These are phyloP conservation scores for Sphagnurus paluster DNA, from an alignment of 1,284 basidiomycete species.

Conservation along the genomic window DNA sequence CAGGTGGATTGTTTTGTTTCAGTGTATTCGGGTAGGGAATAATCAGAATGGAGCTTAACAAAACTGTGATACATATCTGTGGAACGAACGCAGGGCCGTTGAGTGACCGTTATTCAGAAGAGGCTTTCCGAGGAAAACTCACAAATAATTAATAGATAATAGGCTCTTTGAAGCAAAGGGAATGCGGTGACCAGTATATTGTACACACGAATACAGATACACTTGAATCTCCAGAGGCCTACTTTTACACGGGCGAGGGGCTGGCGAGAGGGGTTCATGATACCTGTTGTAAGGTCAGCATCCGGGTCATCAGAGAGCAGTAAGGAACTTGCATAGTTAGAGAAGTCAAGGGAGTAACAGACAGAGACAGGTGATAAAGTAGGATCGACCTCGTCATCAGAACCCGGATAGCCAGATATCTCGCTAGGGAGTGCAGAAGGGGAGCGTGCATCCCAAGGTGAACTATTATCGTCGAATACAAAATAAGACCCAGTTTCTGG, in stretches of 20 bases:
- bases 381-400: slow-evolving; percentile 20
- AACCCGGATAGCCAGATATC: slow-evolving; percentile 13
- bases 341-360: slow-evolving; percentile 25
- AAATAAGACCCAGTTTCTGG: slow-evolving; percentile 28
- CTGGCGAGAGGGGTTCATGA: slow-evolving; percentile 7
- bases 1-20: neutral
- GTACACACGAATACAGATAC: slow-evolving; percentile 17
- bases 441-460: slow-evolving; percentile 27
- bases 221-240: slow-evolving; percentile 1
- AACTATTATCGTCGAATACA: slow-evolving; percentile 23
- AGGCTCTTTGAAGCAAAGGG: slow-evolving; percentile 2
- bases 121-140: slow-evolving; percentile 11
- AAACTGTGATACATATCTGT: slow-evolving; percentile 19
- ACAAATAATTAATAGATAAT: slow-evolving; percentile 13
- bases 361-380: slow-evolving; percentile 22
- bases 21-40: slow-evolving; percentile 11
- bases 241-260: slow-evolving; percentile 7
- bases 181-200: slow-evolving; percentile 10
- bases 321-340: slow-evolving; percentile 30
- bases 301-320: neutral
- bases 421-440: slow-evolving; percentile 21
- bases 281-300: slow-evolving; percentile 11
- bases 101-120: slow-evolving; percentile 6
- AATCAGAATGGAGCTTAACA: slow-evolving; percentile 1
- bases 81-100: slow-evolving; percentile 11